These are phyloP conservation scores for Porcisia deanei DNA, from an alignment of 208 protist species.

Conservation along the genomic window DNA sequence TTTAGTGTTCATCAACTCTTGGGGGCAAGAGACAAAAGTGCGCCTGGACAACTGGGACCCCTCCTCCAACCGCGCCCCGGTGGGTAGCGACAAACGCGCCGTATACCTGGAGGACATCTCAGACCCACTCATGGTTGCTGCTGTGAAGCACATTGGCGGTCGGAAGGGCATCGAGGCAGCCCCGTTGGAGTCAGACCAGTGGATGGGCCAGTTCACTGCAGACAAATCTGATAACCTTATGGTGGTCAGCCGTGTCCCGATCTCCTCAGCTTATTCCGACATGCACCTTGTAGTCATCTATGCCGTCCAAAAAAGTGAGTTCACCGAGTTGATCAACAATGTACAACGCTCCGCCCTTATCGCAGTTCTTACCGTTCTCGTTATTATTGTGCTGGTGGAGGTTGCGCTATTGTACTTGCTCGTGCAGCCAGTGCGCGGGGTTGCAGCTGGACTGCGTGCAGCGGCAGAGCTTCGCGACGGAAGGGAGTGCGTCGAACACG, in stretches of 20 bases:
- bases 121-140: conserved; percentile 27
- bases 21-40: conserved; percentile 14
- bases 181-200: conserved; percentile 8
- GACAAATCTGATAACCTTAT: conserved; percentile 6
- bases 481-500: conserved; percentile 18
- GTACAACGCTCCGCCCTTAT: conserved; percentile 17
- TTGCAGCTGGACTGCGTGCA: conserved; percentile 35
- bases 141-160: conserved; percentile 26
- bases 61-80: conserved; percentile 5
- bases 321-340: conserved; percentile 7
- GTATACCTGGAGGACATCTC: conserved; percentile 23
- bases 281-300: conserved; percentile 11
- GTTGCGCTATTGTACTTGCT: conserved; percentile 46
- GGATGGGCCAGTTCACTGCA: conserved; percentile 10
- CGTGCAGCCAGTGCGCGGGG: conserved; percentile 36
- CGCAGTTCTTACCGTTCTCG: conserved; percentile 24
- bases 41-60: conserved; percentile 52
- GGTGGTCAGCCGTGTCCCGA: conserved; percentile 2
- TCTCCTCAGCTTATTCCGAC: conserved; percentile 4
- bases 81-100: neutral
- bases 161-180: conserved; percentile 16
- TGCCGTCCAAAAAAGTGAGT: conserved; percentile 6
- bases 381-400: conserved; percentile 29
- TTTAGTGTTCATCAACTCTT: conserved; percentile 44
- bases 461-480: conserved; percentile 48